These are phyloP conservation scores for Medicago ruthenica DNA, from an alignment of 306 rosid species.

Conservation along the genomic window DNA sequence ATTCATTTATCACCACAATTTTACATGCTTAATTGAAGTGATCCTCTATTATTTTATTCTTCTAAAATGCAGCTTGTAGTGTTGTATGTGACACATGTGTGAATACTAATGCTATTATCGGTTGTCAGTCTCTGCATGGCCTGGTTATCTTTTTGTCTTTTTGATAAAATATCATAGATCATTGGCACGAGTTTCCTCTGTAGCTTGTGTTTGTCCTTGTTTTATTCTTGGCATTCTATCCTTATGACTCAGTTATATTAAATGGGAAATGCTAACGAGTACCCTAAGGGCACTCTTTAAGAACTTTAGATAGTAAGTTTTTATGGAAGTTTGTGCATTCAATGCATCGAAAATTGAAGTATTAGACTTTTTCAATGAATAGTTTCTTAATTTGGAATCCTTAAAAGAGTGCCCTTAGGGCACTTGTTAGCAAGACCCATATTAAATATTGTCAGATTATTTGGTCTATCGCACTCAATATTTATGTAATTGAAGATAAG, in stretches of 20 bases:
- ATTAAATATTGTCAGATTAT: constrained; percentile 14
- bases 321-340: too few species aligned
- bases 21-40: constrained; percentile 4
- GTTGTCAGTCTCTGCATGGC: constrained; percentile 22
- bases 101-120: constrained; percentile 16
- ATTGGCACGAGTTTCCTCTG: constrained; percentile 29
- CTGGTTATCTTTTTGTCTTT: constrained; percentile 20
- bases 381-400: too few species aligned
- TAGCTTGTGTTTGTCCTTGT: constrained; percentile 24
- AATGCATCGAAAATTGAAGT: too few species aligned
- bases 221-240: not conserved
- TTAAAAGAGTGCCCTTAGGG: too few species aligned
- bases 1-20: too few species aligned
- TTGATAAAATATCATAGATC: constrained; percentile 25
- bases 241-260: not conserved
- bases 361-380: too few species aligned
- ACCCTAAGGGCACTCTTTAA: too few species aligned
- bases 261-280: too few species aligned
- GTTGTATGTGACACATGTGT: not conserved
- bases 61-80: constrained; percentile 20
- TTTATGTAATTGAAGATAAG: constrained; percentile 23
- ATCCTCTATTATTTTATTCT: not conserved
- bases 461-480: constrained; percentile 25
- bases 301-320: too few species aligned
- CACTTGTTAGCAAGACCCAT: too few species aligned